These are phyloP conservation scores for Blechomonas ayalai DNA, from an alignment of 208 protist genomes.

Conservation along the genomic window DNA sequence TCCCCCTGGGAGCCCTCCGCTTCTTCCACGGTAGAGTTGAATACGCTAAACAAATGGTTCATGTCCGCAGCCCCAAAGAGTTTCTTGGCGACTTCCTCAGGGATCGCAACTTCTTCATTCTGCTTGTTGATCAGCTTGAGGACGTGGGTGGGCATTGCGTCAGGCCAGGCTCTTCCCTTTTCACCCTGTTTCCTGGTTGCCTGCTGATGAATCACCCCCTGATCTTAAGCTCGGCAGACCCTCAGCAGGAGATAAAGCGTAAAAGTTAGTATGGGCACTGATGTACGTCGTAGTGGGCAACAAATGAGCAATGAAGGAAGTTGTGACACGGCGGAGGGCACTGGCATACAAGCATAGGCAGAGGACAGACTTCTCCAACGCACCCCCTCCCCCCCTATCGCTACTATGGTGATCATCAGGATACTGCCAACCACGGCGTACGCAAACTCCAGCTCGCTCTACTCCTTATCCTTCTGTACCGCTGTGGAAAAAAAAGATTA, in stretches of 20 bases:
- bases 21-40: neutral
- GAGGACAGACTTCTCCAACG: no score
- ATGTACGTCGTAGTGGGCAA: no score
- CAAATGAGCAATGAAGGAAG: constrained; percentile 1
- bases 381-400: no score
- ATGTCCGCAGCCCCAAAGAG: neutral
- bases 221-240: neutral
- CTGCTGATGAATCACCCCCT: neutral
- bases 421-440: no score
- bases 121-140: neutral
- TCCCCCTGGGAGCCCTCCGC: constrained; percentile 4
- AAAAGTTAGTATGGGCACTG: no score
- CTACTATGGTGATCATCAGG: no score
- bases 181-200: no score
- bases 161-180: no score
- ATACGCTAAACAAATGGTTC: neutral
- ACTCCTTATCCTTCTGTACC: constrained; percentile 63
- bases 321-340: neutral
- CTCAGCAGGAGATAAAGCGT: neutral
- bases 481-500: constrained; percentile 2
- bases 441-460: constrained; percentile 59
- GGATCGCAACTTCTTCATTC: constrained; percentile 1
- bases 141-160: no score
- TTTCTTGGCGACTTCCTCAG: constrained; percentile 2
- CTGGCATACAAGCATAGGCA: constrained; percentile 3